These are phyloP conservation scores for Alliaria petiolata DNA, from an alignment of 345 rosid species.

Conservation along the genomic window DNA sequence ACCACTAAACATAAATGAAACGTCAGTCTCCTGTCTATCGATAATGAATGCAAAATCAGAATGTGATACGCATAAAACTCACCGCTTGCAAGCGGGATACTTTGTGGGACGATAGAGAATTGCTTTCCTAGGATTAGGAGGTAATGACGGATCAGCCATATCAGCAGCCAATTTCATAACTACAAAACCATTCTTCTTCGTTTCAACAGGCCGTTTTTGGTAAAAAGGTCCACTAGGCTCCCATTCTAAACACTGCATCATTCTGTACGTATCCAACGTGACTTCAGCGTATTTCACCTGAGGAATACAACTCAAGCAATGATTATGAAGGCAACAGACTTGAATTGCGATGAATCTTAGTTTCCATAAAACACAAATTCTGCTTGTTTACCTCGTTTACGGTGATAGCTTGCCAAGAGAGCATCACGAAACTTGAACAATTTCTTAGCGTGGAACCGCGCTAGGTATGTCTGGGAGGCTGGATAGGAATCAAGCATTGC, in stretches of 20 bases:
- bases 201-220: conserved; percentile 52
- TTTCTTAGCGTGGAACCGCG: conserved; percentile 86
- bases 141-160: conserved; percentile 69
- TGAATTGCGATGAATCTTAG: background rate
- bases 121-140: conserved; percentile 87
- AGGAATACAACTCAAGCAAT: conserved; percentile 10
- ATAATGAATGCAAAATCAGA: background rate
- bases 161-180: conserved; percentile 61
- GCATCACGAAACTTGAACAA: conserved; percentile 80
- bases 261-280: conserved; percentile 81
- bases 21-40: no score
- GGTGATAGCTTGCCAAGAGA: conserved; percentile 74
- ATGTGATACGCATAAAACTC: conserved; percentile 37
- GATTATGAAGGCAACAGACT: background rate
- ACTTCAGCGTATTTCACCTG: conserved; percentile 96
- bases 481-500: conserved; percentile 62
- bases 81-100: conserved; percentile 86
- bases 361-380: background rate
- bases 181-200: conserved; percentile 67
- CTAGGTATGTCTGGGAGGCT: conserved; percentile 63
- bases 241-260: conserved; percentile 98
- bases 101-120: conserved; percentile 84
- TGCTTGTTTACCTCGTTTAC: conserved; percentile 58
- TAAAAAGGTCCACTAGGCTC: conserved; percentile 79
- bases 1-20: background rate